Percentiles rank a stretch among this genome's conserved stretches.
Evolutionary conservation across 345 rosid species (phyloP).

Genomic region (Corchorus olitorius): DNA sequence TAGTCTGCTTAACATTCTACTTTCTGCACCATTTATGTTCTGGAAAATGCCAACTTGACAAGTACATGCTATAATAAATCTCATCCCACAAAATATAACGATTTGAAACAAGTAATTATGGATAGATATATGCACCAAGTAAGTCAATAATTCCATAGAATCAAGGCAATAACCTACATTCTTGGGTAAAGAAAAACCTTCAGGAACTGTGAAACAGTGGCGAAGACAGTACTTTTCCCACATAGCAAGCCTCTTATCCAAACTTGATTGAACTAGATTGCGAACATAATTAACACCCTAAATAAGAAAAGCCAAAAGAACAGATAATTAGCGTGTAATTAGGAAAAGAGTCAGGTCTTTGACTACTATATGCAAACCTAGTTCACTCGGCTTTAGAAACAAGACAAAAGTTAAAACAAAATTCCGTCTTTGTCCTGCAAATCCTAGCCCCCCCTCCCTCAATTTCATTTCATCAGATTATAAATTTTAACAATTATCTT

Average conservation of each 20-base stretch:
- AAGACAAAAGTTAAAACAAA: neutral
- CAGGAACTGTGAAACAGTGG: conserved; percentile 72
- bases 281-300: conserved; percentile 69
- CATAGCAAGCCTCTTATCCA: conserved; percentile 57
- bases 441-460: neutral
- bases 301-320: neutral
- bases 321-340: conserved; percentile 7
- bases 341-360: neutral
- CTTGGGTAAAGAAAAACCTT: conserved; percentile 57
- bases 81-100: neutral
- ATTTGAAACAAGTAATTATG: neutral
- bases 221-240: conserved; percentile 79
- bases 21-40: neutral
- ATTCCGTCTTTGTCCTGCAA: neutral
- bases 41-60: no score
- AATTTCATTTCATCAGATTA: neutral
- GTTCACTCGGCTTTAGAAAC: neutral
- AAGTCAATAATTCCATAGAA: neutral
- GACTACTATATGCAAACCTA: neutral
- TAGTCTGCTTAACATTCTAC: neutral
- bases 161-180: conserved; percentile 44
- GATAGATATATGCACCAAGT: neutral
- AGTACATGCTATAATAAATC: neutral
- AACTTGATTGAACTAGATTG: conserved; percentile 47
- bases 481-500: neutral